phyloP scores from a whole-genome alignment of 768 basidiomycete genomes.

The Trametes cingulata region DNA sequence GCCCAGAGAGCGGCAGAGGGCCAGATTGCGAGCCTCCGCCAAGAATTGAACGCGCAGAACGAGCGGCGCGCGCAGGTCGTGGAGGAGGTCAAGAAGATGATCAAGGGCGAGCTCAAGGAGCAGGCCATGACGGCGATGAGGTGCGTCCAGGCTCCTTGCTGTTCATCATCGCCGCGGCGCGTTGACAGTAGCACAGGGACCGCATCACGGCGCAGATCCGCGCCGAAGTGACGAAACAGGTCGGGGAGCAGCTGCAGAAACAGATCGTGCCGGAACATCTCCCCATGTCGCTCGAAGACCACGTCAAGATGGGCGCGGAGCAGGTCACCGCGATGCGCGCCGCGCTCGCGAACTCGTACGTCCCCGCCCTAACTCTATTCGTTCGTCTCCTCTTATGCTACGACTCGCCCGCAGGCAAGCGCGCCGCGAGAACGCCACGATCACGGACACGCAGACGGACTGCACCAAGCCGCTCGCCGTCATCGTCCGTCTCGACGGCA shows the following conservation, averaged over 20 bases:
- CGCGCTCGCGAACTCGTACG: conserved; percentile 57
- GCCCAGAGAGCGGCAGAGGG: too few relatives aligned
- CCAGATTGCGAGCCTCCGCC: too few relatives aligned
- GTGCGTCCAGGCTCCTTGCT: background rate
- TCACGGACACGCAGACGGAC: conserved; percentile 34
- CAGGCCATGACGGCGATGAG: background rate
- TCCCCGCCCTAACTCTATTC: conserved; percentile 4
- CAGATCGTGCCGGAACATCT: conserved; percentile 49
- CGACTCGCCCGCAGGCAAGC: conserved; percentile 41
- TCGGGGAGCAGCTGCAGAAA: conserved; percentile 45
- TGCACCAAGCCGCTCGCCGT: conserved; percentile 46
- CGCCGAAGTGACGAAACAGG: conserved; percentile 44
- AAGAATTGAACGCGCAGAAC: background rate
- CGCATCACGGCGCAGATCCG: conserved; percentile 34
- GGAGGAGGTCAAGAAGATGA: conserved; percentile 26
- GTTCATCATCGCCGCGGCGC: background rate
- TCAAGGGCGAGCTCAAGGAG: conserved; percentile 33
- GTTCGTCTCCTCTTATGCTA: background rate
- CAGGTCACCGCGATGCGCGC: conserved; percentile 46
- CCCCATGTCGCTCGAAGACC: conserved; percentile 47
- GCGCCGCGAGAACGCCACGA: conserved; percentile 46
- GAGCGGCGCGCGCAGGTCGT: background rate
- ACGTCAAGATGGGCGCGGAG: conserved; percentile 43
- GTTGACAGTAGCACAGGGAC: background rate
- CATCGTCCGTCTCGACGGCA: conserved; percentile 52